phyloP scores from a whole-genome alignment of 2,329 filamentous ascomycete genomes.

The Pseudogymnoascus sp. region DNA sequence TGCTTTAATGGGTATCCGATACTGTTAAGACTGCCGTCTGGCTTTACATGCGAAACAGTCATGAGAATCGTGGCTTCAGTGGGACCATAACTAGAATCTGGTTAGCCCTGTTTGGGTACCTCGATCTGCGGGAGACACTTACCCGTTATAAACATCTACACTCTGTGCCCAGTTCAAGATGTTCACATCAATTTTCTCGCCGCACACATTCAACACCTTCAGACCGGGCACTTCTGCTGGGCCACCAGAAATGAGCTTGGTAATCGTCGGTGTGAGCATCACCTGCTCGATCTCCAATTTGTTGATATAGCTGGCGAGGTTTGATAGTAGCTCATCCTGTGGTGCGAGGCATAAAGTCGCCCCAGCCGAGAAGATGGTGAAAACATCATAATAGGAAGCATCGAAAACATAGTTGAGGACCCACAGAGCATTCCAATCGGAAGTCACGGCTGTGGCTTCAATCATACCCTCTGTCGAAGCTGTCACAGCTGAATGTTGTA shows the following conservation, averaged over 20 bases:
- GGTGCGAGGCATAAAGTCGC: not conserved
- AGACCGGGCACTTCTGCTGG: slow-evolving; percentile 12
- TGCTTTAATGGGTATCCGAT: slow-evolving; percentile 17
- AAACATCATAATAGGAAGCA: slow-evolving; percentile 14
- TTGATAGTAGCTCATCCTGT: slow-evolving; percentile 3
- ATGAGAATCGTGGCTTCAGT: slow-evolving; percentile 11
- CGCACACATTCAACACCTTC: slow-evolving; percentile 10
- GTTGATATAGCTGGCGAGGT: slow-evolving; percentile 12
- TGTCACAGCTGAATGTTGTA: not conserved
- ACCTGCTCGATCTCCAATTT: slow-evolving; percentile 9
- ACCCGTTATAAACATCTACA: not conserved
- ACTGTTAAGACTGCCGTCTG: not conserved
- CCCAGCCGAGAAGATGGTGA: slow-evolving; percentile 10
- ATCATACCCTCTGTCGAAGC: slow-evolving; percentile 1
- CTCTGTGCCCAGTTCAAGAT: slow-evolving; percentile 8
- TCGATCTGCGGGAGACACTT: not conserved
- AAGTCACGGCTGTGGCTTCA: slow-evolving; percentile 11
- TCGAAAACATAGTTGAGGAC: slow-evolving; percentile 13
- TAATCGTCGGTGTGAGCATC: slow-evolving; percentile 13
- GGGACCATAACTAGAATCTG: slow-evolving; percentile 7
- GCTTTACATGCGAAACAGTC: slow-evolving; percentile 7
- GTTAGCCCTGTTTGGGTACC: not conserved
- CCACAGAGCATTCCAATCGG: slow-evolving; percentile 18
- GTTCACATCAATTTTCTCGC: slow-evolving; percentile 10
- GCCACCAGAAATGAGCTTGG: slow-evolving; percentile 6